A percentile compares a stretch with the other conserved stretches of the same genome.
Evolutionary conservation across 352 stramenopile species (phyloP).

Genomic region (Phytophthora kernoviae): DNA sequence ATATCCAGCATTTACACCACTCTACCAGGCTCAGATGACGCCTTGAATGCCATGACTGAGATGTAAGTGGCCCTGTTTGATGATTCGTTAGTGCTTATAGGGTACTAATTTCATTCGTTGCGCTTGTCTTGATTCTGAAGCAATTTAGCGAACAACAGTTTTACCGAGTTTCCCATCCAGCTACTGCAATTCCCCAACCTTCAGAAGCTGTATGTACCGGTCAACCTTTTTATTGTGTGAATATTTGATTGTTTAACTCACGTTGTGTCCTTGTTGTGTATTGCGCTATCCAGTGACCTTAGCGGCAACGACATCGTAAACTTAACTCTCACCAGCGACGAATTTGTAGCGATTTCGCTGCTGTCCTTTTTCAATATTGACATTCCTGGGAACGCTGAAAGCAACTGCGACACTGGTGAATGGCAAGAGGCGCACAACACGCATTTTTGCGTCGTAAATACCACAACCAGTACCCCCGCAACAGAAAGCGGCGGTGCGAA

Average conservation of each 20-base stretch:
- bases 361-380: slow-evolving; percentile 40
- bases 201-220: slow-evolving; percentile 42
- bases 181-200: slow-evolving; percentile 52
- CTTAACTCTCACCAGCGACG: slow-evolving; percentile 40
- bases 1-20: slow-evolving; percentile 42
- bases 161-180: slow-evolving; percentile 41
- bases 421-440: slow-evolving; percentile 32
- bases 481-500: slow-evolving; percentile 3
- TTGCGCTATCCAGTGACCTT: slow-evolving; percentile 33
- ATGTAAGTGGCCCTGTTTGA: slow-evolving; percentile 22
- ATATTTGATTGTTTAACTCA: neutral
- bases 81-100: too few relatives aligned
- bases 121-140: slow-evolving; percentile 15
- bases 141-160: slow-evolving; percentile 51
- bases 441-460: slow-evolving; percentile 49
- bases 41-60: slow-evolving; percentile 32
- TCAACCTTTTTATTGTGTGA: neutral
- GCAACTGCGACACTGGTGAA: slow-evolving; percentile 32
- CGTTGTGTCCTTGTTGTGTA: neutral
- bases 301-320: slow-evolving; percentile 49
- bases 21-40: slow-evolving; percentile 14
- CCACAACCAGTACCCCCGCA: slow-evolving; percentile 16
- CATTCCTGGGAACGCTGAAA: neutral
- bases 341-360: slow-evolving; percentile 37
- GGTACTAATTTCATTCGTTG: slow-evolving; percentile 9